These are phyloP conservation scores for Chenopodium quinoa DNA, from an alignment of 148 eudicot species.

Conservation along the genomic window DNA sequence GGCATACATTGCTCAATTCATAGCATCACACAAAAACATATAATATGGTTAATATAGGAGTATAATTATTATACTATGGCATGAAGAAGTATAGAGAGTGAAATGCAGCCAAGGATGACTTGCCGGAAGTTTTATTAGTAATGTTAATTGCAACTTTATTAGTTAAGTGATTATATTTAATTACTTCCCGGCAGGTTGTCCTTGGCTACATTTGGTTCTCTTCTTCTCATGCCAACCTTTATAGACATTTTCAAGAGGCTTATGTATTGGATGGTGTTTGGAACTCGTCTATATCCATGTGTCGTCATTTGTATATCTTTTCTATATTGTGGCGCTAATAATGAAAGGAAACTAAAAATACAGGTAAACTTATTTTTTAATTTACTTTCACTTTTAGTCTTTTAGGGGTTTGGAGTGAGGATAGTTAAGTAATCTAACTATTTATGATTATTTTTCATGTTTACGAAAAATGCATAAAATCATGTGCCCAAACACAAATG, in stretches of 20 bases:
- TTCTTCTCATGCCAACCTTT: slow-evolving; percentile 41
- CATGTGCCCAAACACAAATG: too few relatives aligned
- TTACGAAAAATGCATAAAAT: too few relatives aligned
- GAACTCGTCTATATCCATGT: too few relatives aligned
- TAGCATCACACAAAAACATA: not conserved
- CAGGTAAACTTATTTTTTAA: too few relatives aligned
- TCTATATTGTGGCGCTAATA: too few relatives aligned
- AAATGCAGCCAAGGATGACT: slow-evolving; percentile 58
- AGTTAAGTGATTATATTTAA: not conserved
- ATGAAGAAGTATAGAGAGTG: slow-evolving; percentile 41
- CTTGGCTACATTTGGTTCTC: slow-evolving; percentile 52
- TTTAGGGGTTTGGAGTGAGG: too few relatives aligned
- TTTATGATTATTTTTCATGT: too few relatives aligned
- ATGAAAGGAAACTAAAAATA: too few relatives aligned
- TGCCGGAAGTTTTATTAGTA: slow-evolving; percentile 29
- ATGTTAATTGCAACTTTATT: not conserved
- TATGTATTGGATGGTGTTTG: too few relatives aligned
- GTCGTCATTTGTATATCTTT: too few relatives aligned
- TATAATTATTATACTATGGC: slow-evolving; percentile 24
- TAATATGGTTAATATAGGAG: not conserved
- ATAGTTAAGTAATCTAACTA: too few relatives aligned
- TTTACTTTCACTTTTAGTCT: too few relatives aligned
- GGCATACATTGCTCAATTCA: not conserved
- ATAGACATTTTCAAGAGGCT: not conserved
- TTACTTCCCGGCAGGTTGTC: slow-evolving; percentile 33